A percentile compares a stretch with the other conserved stretches of the same genome.
These are phyloP conservation scores for Coniferiporia sulphurascens DNA, from an alignment of 1,284 basidiomycete genomes.

Conservation along the genomic window DNA sequence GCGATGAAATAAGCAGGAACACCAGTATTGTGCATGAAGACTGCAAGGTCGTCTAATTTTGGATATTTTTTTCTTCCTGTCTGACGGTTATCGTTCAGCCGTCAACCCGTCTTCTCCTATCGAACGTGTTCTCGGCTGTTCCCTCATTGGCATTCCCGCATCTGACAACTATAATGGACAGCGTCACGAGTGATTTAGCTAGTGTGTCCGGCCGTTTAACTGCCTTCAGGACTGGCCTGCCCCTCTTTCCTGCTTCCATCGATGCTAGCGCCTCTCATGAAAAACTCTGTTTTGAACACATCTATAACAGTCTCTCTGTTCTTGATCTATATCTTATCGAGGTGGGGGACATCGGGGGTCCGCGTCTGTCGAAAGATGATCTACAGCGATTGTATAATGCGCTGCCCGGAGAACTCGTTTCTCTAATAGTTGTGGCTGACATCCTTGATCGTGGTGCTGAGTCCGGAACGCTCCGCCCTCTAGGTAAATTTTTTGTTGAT, in stretches of 20 bases:
- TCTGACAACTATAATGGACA: slow-evolving; percentile 35
- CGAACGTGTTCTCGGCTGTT: slow-evolving; percentile 37
- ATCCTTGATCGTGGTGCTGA: slow-evolving; percentile 24
- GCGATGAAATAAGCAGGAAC: slow-evolving; percentile 2
- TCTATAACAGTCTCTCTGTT: slow-evolving; percentile 53
- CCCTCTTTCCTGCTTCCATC: slow-evolving; percentile 31
- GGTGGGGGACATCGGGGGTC: slow-evolving; percentile 19
- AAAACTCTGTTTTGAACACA: slow-evolving; percentile 39
- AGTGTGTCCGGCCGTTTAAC: slow-evolving; percentile 35
- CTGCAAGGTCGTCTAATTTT: slow-evolving; percentile 2
- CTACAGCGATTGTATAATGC: slow-evolving; percentile 10
- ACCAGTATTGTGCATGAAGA: slow-evolving; percentile 1
- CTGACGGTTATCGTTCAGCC: slow-evolving; percentile 34
- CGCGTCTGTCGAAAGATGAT: slow-evolving; percentile 1
- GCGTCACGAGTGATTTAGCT: slow-evolving; percentile 35
- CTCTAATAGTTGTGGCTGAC: slow-evolving; percentile 40
- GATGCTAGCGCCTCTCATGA: slow-evolving; percentile 23
- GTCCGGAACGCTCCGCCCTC: background rate
- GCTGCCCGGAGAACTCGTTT: slow-evolving; percentile 37
- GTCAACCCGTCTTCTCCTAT: slow-evolving; percentile 50
- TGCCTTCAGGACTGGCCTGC: slow-evolving; percentile 39
- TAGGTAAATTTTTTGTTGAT: background rate
- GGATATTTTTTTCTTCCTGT: background rate
- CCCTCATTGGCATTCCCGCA: slow-evolving; percentile 33
- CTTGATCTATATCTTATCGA: slow-evolving; percentile 56